Conservation (phyloP, 177 flowering plant species). For the Telopea speciosissima region DNA sequence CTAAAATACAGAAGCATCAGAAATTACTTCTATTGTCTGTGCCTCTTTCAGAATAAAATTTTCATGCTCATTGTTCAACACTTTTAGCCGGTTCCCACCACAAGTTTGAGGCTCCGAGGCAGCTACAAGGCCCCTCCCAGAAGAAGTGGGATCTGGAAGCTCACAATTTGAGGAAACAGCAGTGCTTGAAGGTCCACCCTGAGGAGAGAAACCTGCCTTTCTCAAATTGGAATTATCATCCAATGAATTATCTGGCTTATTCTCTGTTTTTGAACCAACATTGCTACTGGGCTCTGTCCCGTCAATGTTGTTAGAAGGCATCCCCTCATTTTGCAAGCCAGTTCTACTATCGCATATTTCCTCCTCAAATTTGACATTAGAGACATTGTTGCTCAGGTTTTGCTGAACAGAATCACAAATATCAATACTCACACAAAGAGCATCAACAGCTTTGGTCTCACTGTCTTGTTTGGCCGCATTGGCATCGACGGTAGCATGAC, state of each 20-base stretch:
- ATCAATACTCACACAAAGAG: slow-evolving; percentile 17
- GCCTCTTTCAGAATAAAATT: slow-evolving; percentile 84
- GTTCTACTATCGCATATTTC: slow-evolving; percentile 22
- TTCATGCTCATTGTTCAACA: slow-evolving; percentile 50
- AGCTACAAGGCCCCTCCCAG: slow-evolving; percentile 22
- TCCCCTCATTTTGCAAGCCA: slow-evolving; percentile 28
- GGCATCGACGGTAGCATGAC: slow-evolving; percentile 15
- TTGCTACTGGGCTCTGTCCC: slow-evolving; percentile 19
- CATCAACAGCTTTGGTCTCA: slow-evolving; percentile 28
- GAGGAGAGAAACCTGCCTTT: slow-evolving; percentile 18
- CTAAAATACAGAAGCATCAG: neutral
- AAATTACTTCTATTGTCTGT: slow-evolving; percentile 60
- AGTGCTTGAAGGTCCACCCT: slow-evolving; percentile 19
- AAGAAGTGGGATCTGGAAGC: slow-evolving; percentile 19
- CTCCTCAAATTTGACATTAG: slow-evolving; percentile 29
- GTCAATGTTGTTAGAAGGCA: slow-evolving; percentile 12
- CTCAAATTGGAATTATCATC: slow-evolving; percentile 16
- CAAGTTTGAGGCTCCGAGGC: slow-evolving; percentile 26
- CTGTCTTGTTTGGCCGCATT: slow-evolving; percentile 24
- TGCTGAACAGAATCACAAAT: slow-evolving; percentile 15
- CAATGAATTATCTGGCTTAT: slow-evolving; percentile 13
- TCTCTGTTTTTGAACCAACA: slow-evolving; percentile 23
- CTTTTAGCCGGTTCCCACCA: slow-evolving; percentile 19
- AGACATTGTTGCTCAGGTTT: slow-evolving; percentile 22
- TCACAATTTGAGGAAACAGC: slow-evolving; percentile 21